These are phyloP conservation scores for Mimosa bimucronata DNA, from an alignment of 306 rosid species.

Conservation along the genomic window DNA sequence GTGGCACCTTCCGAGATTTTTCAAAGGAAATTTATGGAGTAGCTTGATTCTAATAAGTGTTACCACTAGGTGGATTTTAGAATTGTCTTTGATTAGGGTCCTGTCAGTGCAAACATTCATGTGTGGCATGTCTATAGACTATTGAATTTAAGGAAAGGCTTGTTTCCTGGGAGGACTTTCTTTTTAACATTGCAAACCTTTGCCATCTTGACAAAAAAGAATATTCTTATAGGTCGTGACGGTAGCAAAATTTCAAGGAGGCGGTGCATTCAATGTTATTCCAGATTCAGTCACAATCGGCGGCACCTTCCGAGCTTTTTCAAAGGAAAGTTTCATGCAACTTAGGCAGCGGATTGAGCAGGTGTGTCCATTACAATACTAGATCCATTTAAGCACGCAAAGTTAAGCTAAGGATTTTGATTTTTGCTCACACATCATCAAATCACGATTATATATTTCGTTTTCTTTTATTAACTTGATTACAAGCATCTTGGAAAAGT, in stretches of 20 bases:
- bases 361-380: conserved; percentile 47
- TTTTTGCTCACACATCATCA: background rate
- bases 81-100: background rate
- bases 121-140: background rate
- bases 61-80: background rate
- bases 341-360: conserved; percentile 71
- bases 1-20: too few species aligned
- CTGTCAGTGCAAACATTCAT: background rate
- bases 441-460: conserved; percentile 9
- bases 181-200: conserved; percentile 20
- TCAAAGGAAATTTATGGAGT: background rate
- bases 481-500: background rate
- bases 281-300: conserved; percentile 95
- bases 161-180: conserved; percentile 12
- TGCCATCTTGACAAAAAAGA: conserved; percentile 35
- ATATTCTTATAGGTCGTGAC: conserved; percentile 72
- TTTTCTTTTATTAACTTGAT: background rate
- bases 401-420: conserved; percentile 20
- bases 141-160: conserved; percentile 20
- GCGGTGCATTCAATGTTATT: conserved; percentile 91
- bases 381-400: conserved; percentile 14
- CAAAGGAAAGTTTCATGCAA: conserved; percentile 56
- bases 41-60: background rate
- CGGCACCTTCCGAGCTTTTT: conserved; percentile 93
- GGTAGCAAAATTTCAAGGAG: conserved; percentile 87